Percentiles rank a stretch among this genome's conserved stretches.
Evolutionary conservation across 352 stramenopile species (phyloP).

Genomic region (Pythium brassicae): DNA sequence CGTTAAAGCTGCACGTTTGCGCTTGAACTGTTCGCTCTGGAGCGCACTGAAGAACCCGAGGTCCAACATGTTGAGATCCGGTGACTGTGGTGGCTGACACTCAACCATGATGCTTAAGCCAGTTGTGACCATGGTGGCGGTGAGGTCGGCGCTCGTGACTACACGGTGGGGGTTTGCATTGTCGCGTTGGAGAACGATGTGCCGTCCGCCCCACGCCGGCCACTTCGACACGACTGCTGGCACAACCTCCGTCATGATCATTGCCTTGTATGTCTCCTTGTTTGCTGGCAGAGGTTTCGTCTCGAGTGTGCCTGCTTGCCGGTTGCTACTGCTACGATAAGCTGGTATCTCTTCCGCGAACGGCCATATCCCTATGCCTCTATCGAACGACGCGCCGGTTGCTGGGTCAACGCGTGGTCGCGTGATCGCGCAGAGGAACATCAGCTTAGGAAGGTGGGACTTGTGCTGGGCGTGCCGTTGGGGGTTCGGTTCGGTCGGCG

Average conservation of each 20-base stretch:
- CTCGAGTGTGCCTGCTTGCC: constrained; percentile 3
- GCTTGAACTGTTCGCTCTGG: constrained; percentile 8
- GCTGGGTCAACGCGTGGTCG: constrained; percentile 6
- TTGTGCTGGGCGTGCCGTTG: constrained; percentile 4
- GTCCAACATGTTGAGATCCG: constrained; percentile 2
- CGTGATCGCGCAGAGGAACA: constrained; percentile 6
- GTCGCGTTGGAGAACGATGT: constrained; percentile 5
- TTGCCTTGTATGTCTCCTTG: constrained; percentile 9
- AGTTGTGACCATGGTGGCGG: neutral
- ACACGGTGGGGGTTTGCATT: constrained; percentile 6
- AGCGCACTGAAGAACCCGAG: constrained; percentile 7
- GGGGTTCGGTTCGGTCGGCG: constrained; percentile 7
- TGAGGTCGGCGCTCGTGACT: constrained; percentile 8
- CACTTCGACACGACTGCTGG: constrained; percentile 6
- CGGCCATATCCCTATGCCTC: constrained; percentile 3
- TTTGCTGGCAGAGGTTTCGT: constrained; percentile 5
- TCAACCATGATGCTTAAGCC: constrained; percentile 3
- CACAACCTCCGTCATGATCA: constrained; percentile 10
- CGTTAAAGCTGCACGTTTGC: constrained; percentile 1
- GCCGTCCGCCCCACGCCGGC: constrained; percentile 3
- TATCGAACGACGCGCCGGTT: constrained; percentile 6
- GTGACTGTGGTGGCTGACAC: constrained; percentile 4
- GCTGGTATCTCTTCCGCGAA: constrained; percentile 6
- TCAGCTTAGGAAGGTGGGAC: constrained; percentile 7
- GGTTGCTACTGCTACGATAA: constrained; percentile 7